Conservation (phyloP, 371 early-diverging fungal species). For the Mucor mucedo region DNA sequence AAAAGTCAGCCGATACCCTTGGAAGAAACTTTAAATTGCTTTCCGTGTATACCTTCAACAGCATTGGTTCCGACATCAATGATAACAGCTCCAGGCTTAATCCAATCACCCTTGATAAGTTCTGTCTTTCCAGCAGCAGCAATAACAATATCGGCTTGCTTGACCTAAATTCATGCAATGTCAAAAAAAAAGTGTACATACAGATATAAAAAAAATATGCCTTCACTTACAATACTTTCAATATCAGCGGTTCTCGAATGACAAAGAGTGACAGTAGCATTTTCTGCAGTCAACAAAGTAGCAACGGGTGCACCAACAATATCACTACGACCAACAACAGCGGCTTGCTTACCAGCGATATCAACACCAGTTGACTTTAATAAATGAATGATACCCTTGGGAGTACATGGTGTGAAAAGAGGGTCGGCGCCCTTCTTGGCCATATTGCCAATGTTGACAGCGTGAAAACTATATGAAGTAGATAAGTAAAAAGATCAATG, state of each 20-base stretch:
- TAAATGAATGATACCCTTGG: slow-evolving; percentile 88
- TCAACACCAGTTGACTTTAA: slow-evolving; percentile 62
- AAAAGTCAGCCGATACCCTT: background rate
- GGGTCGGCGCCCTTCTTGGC: slow-evolving; percentile 79
- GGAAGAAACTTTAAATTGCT: too few species aligned
- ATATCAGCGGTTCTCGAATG: slow-evolving; percentile 86
- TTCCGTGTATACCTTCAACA: slow-evolving; percentile 56
- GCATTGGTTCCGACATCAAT: slow-evolving; percentile 96
- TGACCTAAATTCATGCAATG: slow-evolving; percentile 40
- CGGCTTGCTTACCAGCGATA: slow-evolving; percentile 59
- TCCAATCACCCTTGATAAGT: slow-evolving; percentile 86
- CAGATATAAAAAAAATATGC: too few species aligned
- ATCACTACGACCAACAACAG: slow-evolving; percentile 93
- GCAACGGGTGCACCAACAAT: slow-evolving; percentile 94
- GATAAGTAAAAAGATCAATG: background rate
- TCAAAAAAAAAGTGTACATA: background rate
- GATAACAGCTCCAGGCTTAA: slow-evolving; percentile 90
- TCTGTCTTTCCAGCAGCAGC: slow-evolving; percentile 86
- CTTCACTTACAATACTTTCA: slow-evolving; percentile 62
- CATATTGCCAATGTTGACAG: slow-evolving; percentile 88
- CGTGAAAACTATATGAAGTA: slow-evolving; percentile 72
- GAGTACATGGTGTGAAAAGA: slow-evolving; percentile 92
- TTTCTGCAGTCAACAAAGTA: slow-evolving; percentile 72
- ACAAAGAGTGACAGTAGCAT: slow-evolving; percentile 93
- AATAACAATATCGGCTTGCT: slow-evolving; percentile 84